Evolutionary conservation across 805 yeast genomes (phyloP).

Genomic region (Lipomyces spencermartinsiae): DNA sequence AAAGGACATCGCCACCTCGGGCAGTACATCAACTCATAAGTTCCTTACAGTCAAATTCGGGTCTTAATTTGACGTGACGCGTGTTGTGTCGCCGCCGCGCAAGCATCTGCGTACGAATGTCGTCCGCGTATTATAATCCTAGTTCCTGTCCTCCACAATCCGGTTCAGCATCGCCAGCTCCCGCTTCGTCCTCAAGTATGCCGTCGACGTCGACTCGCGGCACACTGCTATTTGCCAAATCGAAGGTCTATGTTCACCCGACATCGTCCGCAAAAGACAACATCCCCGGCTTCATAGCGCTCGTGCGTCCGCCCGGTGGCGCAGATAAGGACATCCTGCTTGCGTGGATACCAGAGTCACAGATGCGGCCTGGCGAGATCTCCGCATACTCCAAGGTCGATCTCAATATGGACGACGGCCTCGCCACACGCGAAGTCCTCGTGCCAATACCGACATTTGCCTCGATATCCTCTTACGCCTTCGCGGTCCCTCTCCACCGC

Average conservation of each 20-base stretch:
- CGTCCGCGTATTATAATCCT: not conserved
- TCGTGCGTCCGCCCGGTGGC: constrained; percentile 60
- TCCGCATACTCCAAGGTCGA: constrained; percentile 59
- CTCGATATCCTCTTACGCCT: constrained; percentile 67
- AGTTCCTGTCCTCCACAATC: constrained; percentile 10
- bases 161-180: not conserved
- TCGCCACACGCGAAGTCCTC: constrained; percentile 42
- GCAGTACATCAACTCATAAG: not conserved
- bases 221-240: constrained; percentile 49
- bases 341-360: constrained; percentile 67
- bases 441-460: constrained; percentile 61
- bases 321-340: constrained; percentile 61
- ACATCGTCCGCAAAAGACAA: constrained; percentile 75
- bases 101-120: not conserved
- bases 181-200: constrained; percentile 11
- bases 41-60: not conserved
- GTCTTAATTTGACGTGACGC: not conserved
- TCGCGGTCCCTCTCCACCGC: constrained; percentile 63
- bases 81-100: not conserved
- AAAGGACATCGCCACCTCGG: not conserved
- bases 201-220: constrained; percentile 20
- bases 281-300: constrained; percentile 74
- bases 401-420: constrained; percentile 45
- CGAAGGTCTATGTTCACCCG: constrained; percentile 80
- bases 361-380: constrained; percentile 54